Base-by-base conservation (phyloP, 257 asterid genomes). In the Asclepias syriaca region DNA sequence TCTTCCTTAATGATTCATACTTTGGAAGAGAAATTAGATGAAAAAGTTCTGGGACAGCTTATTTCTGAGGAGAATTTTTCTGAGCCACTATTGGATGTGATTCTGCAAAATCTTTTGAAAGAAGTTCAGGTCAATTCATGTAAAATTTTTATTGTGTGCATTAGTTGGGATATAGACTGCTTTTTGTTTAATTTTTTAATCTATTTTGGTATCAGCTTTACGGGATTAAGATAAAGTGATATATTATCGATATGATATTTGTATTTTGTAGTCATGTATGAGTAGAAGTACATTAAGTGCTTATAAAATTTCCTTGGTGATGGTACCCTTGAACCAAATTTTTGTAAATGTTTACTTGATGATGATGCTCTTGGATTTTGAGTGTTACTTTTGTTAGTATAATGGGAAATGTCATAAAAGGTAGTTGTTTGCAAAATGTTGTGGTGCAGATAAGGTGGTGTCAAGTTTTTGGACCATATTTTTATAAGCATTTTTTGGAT, bases 51-150 rank as follows among this genome's bases (percentile, higher is more conserved):
- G 37, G 89, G 80, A 71, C 78, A 84, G 74, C 80, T 72, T 75
- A 43, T 48, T 55, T 75, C 63, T 34, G 83, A 81, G 75, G 84
- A 73, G 37, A 81, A 78, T 59, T 63, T 76, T 69, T 82, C 78
- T 74, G 95, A 86, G 71, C 81, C 85, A 58, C 92, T 92, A 69
- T 61, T 85, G 75, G 97, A 88, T 77, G 85, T 90, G 84, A 78
- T 93, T 80, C 78, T 93, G 75, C 89, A 80, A 80, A 89, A 88
- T 82, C 84, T 92, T 79, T 72, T 90, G 78, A 84, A 81, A 79
- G 91, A 88, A 74, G 74, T 77, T 60, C 83, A 88, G 95, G 98
- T 87, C 68, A 76, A 49, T 77, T 34, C 66, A n/a, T 70, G 55
- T 46, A 2, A 74, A 49, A 39, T 59, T 49, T 71, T 50, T 9